A percentile compares a stretch with the other conserved stretches of the same genome.
Conservation (phyloP, 305 asterid genomes). For the Fraxinus platypoda region DNA sequence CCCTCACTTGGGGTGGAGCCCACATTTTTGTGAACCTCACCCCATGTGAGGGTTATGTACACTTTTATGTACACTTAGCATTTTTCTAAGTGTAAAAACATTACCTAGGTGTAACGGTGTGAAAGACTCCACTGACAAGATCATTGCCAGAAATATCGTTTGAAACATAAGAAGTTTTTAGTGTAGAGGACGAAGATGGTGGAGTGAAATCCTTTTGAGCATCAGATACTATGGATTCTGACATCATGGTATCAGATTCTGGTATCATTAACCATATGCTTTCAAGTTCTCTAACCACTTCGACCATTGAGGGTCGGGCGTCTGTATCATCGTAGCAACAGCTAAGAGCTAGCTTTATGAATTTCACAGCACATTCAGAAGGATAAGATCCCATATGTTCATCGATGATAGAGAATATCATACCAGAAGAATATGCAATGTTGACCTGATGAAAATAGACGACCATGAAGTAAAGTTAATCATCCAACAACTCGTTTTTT, state of each 20-base stretch:
- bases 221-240: slow-evolving; percentile 37
- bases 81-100: background rate
- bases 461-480: background rate
- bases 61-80: too few species aligned
- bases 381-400: slow-evolving; percentile 83
- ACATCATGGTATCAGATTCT: slow-evolving; percentile 41
- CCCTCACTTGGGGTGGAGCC: too few species aligned
- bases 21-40: too few species aligned
- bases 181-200: slow-evolving; percentile 40
- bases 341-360: slow-evolving; percentile 61
- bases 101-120: slow-evolving; percentile 65
- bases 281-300: slow-evolving; percentile 78
- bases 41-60: too few species aligned
- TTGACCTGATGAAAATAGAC: slow-evolving; percentile 52
- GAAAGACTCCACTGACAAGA: slow-evolving; percentile 67
- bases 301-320: slow-evolving; percentile 69
- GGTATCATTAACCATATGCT: slow-evolving; percentile 74
- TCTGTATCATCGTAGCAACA: slow-evolving; percentile 81
- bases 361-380: slow-evolving; percentile 73
- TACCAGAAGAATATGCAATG: slow-evolving; percentile 56
- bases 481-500: background rate
- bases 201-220: slow-evolving; percentile 30
- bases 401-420: slow-evolving; percentile 66
- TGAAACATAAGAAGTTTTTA: slow-evolving; percentile 43
- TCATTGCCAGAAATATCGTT: slow-evolving; percentile 64